Evolutionary conservation across 441 rosid species (phyloP).

Genomic region (Biscutella laevigata): DNA sequence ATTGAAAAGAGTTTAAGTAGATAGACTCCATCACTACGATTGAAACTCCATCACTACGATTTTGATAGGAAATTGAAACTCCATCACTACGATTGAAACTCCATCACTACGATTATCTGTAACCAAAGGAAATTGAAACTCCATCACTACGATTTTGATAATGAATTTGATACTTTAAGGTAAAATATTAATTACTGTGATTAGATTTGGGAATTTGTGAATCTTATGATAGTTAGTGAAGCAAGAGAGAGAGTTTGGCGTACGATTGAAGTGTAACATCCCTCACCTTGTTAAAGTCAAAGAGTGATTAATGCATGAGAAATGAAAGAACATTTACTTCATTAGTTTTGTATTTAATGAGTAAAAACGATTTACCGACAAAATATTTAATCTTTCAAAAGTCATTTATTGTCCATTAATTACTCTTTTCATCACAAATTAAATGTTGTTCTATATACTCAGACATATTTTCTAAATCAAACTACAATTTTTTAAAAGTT

Average conservation of each 20-base stretch:
- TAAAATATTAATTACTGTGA: not conserved
- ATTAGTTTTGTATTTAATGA: not conserved
- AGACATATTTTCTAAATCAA: no score
- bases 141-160: not conserved
- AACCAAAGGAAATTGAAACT: no score
- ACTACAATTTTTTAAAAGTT: no score
- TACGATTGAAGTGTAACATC: conserved; percentile 2
- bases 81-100: no score
- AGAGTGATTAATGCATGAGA: not conserved
- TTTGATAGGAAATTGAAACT: no score
- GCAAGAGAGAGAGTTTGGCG: not conserved
- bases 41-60: no score
- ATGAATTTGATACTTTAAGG: not conserved
- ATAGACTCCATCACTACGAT: no score
- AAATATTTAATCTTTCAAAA: not conserved
- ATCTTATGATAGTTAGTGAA: not conserved
- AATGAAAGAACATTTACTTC: not conserved
- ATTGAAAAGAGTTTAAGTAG: no score
- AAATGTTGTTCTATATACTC: no score
- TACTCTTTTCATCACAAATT: no score
- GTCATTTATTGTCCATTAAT: conserved; percentile 1
- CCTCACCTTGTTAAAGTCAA: not conserved
- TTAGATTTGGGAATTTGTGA: not conserved
- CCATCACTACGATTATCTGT: no score
- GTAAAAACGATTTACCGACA: conserved; percentile 6